These are phyloP conservation scores for Phyllosticta paracitricarpa DNA, from an alignment of 2,329 filamentous ascomycete genomes.

Conservation along the genomic window DNA sequence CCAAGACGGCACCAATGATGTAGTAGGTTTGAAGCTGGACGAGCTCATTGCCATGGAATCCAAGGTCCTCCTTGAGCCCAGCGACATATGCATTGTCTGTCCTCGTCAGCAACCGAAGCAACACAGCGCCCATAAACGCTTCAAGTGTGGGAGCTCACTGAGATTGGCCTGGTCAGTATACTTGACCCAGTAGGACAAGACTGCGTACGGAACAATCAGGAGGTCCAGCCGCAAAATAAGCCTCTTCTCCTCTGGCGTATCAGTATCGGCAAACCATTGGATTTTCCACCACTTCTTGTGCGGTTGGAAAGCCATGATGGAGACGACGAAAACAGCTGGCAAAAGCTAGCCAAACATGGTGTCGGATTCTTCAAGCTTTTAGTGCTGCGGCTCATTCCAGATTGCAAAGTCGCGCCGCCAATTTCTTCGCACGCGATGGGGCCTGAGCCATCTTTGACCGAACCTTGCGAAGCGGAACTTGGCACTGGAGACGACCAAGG, in stretches of 20 bases:
- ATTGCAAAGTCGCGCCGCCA: background rate
- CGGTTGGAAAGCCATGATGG: background rate
- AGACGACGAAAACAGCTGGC: background rate
- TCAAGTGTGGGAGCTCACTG: slow-evolving; percentile 27
- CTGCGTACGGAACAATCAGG: slow-evolving; percentile 46
- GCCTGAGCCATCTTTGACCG: background rate
- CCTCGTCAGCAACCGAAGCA: background rate
- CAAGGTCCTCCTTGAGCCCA: slow-evolving; percentile 43
- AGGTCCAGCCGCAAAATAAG: slow-evolving; percentile 48
- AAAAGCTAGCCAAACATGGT: background rate
- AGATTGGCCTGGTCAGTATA: slow-evolving; percentile 48
- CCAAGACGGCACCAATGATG: slow-evolving; percentile 40
- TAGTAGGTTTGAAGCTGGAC: slow-evolving; percentile 48
- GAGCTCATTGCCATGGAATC: slow-evolving; percentile 43
- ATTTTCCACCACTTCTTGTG: background rate
- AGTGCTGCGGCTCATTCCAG: background rate
- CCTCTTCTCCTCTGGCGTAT: slow-evolving; percentile 40
- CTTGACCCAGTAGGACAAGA: slow-evolving; percentile 47
- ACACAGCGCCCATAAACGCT: background rate
- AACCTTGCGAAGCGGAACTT: background rate
- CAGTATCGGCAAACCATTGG: slow-evolving; percentile 26
- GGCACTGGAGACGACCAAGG: background rate
- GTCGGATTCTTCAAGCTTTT: background rate
- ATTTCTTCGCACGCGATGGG: background rate
- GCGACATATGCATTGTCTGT: slow-evolving; percentile 47